These are phyloP conservation scores for Eragrostis tef DNA, from an alignment of 202 grass and related monocot genomes.

Conservation along the genomic window DNA sequence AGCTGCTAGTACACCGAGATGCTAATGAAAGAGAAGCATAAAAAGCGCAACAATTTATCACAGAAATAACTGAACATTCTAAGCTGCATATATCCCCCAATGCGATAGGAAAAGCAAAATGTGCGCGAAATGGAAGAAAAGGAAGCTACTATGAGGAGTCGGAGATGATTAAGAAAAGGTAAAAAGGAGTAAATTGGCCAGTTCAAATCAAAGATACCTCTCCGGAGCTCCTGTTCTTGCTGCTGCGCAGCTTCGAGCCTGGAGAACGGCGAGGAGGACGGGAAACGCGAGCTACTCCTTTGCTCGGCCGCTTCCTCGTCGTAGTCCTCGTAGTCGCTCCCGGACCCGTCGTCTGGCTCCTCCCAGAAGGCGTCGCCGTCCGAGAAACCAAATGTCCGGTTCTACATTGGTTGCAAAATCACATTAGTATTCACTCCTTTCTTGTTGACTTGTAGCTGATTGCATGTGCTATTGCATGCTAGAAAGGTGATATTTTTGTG, in stretches of 20 bases:
- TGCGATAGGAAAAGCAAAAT: neutral
- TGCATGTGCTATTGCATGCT: neutral
- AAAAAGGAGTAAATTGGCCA: neutral
- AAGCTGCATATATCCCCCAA: neutral
- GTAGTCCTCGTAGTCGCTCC: conserved; percentile 60
- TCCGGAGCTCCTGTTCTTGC: conserved; percentile 56
- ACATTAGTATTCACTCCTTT: neutral
- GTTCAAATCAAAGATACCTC: conserved; percentile 38
- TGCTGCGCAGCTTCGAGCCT: conserved; percentile 31
- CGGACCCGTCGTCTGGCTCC: conserved; percentile 67
- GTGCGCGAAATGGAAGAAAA: neutral
- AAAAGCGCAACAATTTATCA: neutral
- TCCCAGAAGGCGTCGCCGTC: conserved; percentile 58
- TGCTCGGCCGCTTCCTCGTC: neutral
- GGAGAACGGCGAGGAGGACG: conserved; percentile 27
- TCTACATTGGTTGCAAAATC: neutral
- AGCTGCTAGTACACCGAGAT: neutral
- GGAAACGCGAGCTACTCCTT: neutral
- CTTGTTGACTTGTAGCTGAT: neutral
- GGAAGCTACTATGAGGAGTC: neutral
- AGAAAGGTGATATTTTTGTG: neutral
- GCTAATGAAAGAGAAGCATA: neutral
- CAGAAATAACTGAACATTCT: neutral
- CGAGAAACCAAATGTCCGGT: neutral
- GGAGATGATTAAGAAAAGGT: too few species aligned